phyloP scores from a whole-genome alignment of 176 grass and related monocot genomes.

The Paspalum vaginatum region DNA sequence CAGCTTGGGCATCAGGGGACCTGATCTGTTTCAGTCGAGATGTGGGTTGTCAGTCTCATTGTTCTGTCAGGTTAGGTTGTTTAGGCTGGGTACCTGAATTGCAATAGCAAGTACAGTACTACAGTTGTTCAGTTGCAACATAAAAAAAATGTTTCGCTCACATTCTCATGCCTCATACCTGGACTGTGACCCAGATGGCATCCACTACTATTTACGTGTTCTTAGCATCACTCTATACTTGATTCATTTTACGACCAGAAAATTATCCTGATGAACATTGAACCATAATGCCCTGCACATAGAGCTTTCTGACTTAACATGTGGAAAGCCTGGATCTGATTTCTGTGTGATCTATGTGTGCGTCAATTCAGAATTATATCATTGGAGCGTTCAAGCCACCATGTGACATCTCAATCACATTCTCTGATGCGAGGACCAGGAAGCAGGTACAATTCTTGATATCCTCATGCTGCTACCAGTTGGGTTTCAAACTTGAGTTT shows the following conservation, averaged over 20 bases:
- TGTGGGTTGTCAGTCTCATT: neutral
- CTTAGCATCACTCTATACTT: neutral
- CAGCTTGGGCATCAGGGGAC: neutral
- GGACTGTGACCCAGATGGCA: neutral
- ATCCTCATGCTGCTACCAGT: neutral
- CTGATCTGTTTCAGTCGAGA: neutral
- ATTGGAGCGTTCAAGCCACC: conserved; percentile 89
- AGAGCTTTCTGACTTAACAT: neutral
- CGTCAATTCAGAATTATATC: conserved; percentile 65
- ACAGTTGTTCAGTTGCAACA: neutral
- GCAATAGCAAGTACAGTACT: neutral
- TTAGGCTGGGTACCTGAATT: neutral
- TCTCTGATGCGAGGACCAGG: conserved; percentile 66
- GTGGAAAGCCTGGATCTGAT: neutral
- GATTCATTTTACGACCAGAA: neutral
- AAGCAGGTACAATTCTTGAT: conserved; percentile 62
- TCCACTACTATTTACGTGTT: neutral
- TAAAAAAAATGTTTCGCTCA: neutral
- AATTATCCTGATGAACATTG: neutral
- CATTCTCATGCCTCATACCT: neutral
- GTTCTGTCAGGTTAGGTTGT: neutral
- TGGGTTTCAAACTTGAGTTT: neutral
- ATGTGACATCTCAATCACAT: conserved; percentile 69
- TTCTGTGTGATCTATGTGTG: neutral
- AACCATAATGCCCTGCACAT: neutral